Evolutionary conservation across 2,329 filamentous ascomycete species (phyloP).

Genomic region (Metarhizium brunneum): DNA sequence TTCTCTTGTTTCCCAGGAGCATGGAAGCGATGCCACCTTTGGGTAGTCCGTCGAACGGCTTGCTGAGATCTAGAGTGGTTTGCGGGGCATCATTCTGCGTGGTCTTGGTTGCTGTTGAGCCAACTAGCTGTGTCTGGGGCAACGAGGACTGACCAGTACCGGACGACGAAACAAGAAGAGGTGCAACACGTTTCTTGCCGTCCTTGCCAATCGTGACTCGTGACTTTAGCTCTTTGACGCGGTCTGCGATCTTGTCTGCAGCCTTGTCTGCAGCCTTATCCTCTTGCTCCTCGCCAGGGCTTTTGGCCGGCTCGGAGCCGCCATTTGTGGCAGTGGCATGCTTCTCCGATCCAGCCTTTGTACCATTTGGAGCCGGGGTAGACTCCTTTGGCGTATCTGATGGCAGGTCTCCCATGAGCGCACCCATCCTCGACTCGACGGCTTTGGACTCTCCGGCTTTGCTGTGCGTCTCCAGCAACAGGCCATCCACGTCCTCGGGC

Average conservation of each 20-base stretch:
- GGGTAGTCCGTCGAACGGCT: constrained; percentile 86
- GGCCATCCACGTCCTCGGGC: constrained; percentile 81
- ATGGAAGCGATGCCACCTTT: constrained; percentile 80
- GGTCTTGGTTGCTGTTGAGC: constrained; percentile 55
- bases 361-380: constrained; percentile 38
- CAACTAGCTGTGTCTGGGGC: constrained; percentile 80
- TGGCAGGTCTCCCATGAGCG: constrained; percentile 83
- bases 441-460: constrained; percentile 84
- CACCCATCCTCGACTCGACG: constrained; percentile 92
- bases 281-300: constrained; percentile 35
- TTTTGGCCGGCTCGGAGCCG: constrained; percentile 20
- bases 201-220: constrained; percentile 93
- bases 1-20: constrained; percentile 88
- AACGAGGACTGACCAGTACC: constrained; percentile 80
- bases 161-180: constrained; percentile 82
- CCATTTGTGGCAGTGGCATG: constrained; percentile 27
- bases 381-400: constrained; percentile 42
- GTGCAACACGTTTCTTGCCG: constrained; percentile 91
- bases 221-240: constrained; percentile 63
- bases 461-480: constrained; percentile 82
- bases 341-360: constrained; percentile 34
- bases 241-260: constrained; percentile 44
- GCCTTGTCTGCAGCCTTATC: constrained; percentile 47
- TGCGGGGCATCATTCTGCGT: constrained; percentile 65
- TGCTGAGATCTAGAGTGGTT: constrained; percentile 79